Evolutionary conservation across 2,329 filamentous ascomycete species (phyloP).

Genomic region (Cordyceps cicadae): DNA sequence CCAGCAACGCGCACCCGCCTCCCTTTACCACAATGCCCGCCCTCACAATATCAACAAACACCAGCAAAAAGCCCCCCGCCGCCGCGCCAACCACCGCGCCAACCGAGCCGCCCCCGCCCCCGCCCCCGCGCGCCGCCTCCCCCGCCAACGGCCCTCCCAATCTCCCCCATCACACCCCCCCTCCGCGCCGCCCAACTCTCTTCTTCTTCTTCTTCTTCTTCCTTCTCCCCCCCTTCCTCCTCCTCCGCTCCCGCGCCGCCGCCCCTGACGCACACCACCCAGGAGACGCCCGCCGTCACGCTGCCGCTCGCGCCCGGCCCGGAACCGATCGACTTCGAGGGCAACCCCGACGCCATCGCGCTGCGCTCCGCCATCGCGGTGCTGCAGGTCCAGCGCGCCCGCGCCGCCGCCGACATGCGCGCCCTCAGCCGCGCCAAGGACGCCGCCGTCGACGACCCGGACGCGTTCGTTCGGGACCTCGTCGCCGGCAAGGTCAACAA

Average conservation of each 20-base stretch:
- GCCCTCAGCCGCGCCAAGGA: conserved; percentile 61
- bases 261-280: conserved; percentile 35
- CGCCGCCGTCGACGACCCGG: conserved; percentile 61
- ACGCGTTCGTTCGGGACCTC: conserved; percentile 63
- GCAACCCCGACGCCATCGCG: conserved; percentile 80
- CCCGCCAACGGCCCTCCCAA: conserved; percentile 38
- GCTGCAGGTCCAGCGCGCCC: conserved; percentile 75
- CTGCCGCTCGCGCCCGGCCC: conserved; percentile 40
- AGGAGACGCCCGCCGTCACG: conserved; percentile 31
- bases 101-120: conserved; percentile 16
- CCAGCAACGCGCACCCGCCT: not conserved
- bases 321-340: conserved; percentile 47
- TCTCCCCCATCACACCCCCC: conserved; percentile 49
- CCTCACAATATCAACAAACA: conserved; percentile 4
- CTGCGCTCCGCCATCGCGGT: conserved; percentile 78
- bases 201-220: too few species aligned
- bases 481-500: conserved; percentile 48
- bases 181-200: conserved; percentile 29
- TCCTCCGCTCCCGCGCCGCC: not conserved
- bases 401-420: conserved; percentile 67
- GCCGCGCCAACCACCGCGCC: not conserved
- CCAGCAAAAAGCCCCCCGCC: not conserved
- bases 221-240: conserved; percentile 9
- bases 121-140: conserved; percentile 36
- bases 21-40: not conserved